Conservation (phyloP, 768 basidiomycete species). For the Galerina marginata region DNA sequence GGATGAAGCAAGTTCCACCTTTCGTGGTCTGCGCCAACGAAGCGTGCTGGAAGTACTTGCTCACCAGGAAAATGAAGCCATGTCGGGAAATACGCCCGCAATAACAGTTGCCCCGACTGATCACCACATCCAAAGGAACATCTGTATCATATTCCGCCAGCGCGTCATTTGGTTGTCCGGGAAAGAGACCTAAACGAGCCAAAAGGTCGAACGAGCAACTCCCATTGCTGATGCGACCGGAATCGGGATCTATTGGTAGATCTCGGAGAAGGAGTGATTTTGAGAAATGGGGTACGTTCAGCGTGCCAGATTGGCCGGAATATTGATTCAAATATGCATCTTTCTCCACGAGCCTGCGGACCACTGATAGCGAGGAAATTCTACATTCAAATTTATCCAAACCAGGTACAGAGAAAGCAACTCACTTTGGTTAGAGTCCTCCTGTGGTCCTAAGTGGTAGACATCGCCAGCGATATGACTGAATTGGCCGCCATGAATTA, state of each 20-base stretch:
- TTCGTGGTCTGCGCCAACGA: conserved; percentile 2
- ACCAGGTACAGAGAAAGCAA: too few species aligned
- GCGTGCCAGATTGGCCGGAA: conserved; percentile 2
- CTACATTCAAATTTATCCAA: background rate
- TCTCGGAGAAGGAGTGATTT: conserved; percentile 8
- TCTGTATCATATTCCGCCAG: conserved; percentile 14
- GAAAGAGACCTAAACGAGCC: conserved; percentile 12
- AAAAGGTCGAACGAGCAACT: conserved; percentile 15
- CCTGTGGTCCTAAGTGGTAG: too few species aligned
- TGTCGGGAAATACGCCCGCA: conserved; percentile 20
- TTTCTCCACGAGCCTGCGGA: conserved; percentile 9
- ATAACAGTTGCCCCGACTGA: conserved; percentile 11
- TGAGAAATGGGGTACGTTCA: conserved; percentile 7
- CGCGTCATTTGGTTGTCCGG: conserved; percentile 7
- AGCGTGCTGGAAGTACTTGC: conserved; percentile 15
- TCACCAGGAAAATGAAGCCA: conserved; percentile 14
- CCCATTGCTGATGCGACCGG: conserved; percentile 4
- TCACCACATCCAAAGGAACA: conserved; percentile 7
- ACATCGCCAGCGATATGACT: too few species aligned
- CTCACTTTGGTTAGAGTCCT: too few species aligned
- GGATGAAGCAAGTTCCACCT: conserved; percentile 3
- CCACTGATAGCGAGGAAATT: background rate
- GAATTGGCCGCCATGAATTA: too few species aligned
- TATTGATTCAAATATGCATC: conserved; percentile 13
- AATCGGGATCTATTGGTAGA: background rate